phyloP scores from a whole-genome alignment of 306 rosid species.

The Cyamopsis tetragonoloba region DNA sequence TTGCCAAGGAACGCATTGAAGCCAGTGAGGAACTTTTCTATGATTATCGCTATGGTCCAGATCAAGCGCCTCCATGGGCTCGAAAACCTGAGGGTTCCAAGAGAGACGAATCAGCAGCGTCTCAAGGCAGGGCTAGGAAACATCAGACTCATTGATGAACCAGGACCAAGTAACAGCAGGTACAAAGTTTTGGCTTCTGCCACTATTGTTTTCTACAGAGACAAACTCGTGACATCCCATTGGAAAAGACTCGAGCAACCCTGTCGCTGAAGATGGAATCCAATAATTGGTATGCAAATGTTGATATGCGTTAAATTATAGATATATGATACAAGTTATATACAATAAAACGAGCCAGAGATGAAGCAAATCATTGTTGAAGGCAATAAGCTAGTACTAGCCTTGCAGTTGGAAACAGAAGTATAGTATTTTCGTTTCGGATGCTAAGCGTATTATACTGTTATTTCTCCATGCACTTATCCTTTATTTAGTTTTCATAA shows the following conservation, averaged over 20 bases:
- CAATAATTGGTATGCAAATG: slow-evolving; percentile 20
- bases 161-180: slow-evolving; percentile 26
- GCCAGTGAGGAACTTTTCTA: slow-evolving; percentile 94
- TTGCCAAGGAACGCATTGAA: slow-evolving; percentile 90
- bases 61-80: slow-evolving; percentile 93
- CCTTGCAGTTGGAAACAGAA: not conserved
- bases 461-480: too few species aligned
- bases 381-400: slow-evolving; percentile 24
- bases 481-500: too few species aligned
- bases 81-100: slow-evolving; percentile 81
- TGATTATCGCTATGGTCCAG: slow-evolving; percentile 87
- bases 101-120: slow-evolving; percentile 69
- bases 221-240: slow-evolving; percentile 22
- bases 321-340: not conserved
- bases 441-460: not conserved
- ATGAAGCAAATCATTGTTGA: slow-evolving; percentile 10
- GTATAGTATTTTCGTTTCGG: slow-evolving; percentile 15
- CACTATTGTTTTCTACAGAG: not conserved
- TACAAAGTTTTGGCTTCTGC: slow-evolving; percentile 27
- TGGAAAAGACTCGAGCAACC: slow-evolving; percentile 7
- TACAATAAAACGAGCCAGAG: slow-evolving; percentile 27
- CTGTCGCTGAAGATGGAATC: not conserved
- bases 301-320: slow-evolving; percentile 21
- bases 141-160: slow-evolving; percentile 83
- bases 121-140: slow-evolving; percentile 94